These are phyloP conservation scores for Fusarium circinatum DNA, from an alignment of 2,329 filamentous ascomycete species.

Conservation along the genomic window DNA sequence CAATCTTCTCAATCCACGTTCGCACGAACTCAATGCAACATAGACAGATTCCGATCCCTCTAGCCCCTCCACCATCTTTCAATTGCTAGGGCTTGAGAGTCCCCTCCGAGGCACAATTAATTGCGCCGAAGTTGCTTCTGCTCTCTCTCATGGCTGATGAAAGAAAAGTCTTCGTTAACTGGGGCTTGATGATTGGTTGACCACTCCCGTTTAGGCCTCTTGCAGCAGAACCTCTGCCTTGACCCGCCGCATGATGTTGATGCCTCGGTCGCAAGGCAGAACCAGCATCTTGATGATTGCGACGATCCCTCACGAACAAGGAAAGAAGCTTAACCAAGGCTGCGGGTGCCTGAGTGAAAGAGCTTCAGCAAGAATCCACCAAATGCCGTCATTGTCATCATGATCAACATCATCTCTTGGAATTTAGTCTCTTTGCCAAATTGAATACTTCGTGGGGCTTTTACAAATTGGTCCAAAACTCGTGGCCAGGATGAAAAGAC, in stretches of 20 bases:
- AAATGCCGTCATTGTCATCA: slow-evolving; percentile 32
- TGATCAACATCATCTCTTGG: slow-evolving; percentile 19
- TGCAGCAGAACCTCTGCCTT: slow-evolving; percentile 15
- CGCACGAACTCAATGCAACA: slow-evolving; percentile 23
- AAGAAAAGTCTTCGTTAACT: slow-evolving; percentile 16
- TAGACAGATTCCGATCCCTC: background rate
- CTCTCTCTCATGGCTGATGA: slow-evolving; percentile 7
- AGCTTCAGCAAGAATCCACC: slow-evolving; percentile 11
- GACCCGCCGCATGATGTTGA: slow-evolving; percentile 11
- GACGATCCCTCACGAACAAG: slow-evolving; percentile 32
- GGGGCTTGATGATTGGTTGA: slow-evolving; percentile 26
- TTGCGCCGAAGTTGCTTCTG: slow-evolving; percentile 23
- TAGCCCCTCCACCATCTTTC: slow-evolving; percentile 17
- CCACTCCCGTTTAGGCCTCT: slow-evolving; percentile 12
- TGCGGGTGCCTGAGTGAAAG: slow-evolving; percentile 3
- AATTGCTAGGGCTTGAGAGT: slow-evolving; percentile 5
- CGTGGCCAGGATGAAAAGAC: background rate
- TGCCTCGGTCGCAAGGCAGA: slow-evolving; percentile 41
- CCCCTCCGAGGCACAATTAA: slow-evolving; percentile 5
- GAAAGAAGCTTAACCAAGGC: slow-evolving; percentile 29
- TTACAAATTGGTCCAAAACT: slow-evolving; percentile 4
- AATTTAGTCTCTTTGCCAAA: background rate
- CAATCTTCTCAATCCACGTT: slow-evolving; percentile 3
- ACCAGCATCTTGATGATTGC: slow-evolving; percentile 12
- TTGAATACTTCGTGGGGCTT: background rate